Evolutionary conservation across 805 yeast genomes (phyloP), one percentile per base, ranked within the genome.

Genomic region (Maudiozyma turicensis): DNA sequence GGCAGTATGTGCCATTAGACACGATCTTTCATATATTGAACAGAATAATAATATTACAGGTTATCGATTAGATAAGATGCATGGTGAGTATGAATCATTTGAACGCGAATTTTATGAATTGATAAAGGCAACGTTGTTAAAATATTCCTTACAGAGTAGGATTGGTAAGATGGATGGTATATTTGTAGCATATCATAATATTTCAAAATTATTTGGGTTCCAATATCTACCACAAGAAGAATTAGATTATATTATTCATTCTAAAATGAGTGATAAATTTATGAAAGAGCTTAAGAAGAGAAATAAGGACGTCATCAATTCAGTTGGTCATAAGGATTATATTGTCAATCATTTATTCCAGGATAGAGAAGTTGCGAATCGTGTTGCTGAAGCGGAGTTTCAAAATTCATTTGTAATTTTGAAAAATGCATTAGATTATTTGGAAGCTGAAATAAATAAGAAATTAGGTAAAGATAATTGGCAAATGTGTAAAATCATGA

Each of bases 101-200:
- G 88, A 85, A 57, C 72, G 90, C 15, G 99, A 91, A 60, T 74
- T 76, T 62, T 73, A 70, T 52, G 98, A 91, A 59, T 73, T 91
- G 57, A 77, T 82, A 14, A 70, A 86, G 50, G 77, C 91, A 1
- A 83, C 93, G 0, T 67, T 91, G 67, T 70, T 91, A 56, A 91
- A 91, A 67, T 91, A 91, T 61, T 77, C 86, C 2, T 72, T 91
- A 55, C 98, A 93, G 65, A 98, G 96, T 0, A 74, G 97, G 53
- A 85, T 91, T 40, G 99, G 98, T 3, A 81, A 85, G 58, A 91
- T 93, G 98, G 97, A 90, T 66, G 99, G 99, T 6, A 87, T 93
- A 2, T 88, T 86, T 56, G 74, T 91, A 13, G 96, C 96, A 0
- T 91, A 82, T 64, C 99, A 91, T 65, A 91, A 90, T 63, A 76